Base-by-base conservation (phyloP, 768 basidiomycete genomes). In the Dacryopinax primogenitus region DNA sequence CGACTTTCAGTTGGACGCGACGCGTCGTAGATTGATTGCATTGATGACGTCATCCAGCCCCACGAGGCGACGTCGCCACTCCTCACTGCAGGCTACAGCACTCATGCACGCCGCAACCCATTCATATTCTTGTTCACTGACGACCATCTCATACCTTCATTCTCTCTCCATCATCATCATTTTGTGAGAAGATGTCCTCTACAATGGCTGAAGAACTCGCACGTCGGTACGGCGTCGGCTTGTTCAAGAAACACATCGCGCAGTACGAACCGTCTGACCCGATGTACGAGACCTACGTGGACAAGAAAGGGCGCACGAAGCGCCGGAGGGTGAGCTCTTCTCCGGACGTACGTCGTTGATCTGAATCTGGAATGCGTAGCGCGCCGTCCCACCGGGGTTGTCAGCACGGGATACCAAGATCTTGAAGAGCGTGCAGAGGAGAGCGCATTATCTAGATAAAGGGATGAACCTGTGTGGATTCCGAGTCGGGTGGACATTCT, bases 401-500 rank as follows among this genome's bases (percentile, higher is more conserved):
- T 88, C 88, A 0, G 73, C 79, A 16, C 82, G 87, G 26, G 94
- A 96, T 69, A 81, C 82, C 36, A 82, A 82, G 62, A 86, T 92
- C 62, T 79, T 96, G 41, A 81, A 81, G 68, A 82, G 85, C 21
- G 84, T 96, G 33, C 84, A 88, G 71, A 79, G 81, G 34, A 80
- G 72, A 1, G 70, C 71, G 0, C 89, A 88, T 70, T 83, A 86
- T 72, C 85, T 96, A 64, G 93, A 96, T 77, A 92, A 90, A 74
- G 85, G 89, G 1, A 90, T 96, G 78, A 78, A 72, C 44, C 33
- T 95, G 1, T 87, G 85, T 67, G 91, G 93, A 11, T 72, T 94
- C 63, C 83, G 84, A 13, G 92, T 95, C 66, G 93, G 93, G 0
- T 93, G 87, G 86, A 83, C 90, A 0, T 88, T 91, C 75, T 73